Evolutionary conservation across 495 filamentous ascomycete species (phyloP), one percentile per base, ranked within the genome.

Genomic region (Penicillium verhagenii): DNA sequence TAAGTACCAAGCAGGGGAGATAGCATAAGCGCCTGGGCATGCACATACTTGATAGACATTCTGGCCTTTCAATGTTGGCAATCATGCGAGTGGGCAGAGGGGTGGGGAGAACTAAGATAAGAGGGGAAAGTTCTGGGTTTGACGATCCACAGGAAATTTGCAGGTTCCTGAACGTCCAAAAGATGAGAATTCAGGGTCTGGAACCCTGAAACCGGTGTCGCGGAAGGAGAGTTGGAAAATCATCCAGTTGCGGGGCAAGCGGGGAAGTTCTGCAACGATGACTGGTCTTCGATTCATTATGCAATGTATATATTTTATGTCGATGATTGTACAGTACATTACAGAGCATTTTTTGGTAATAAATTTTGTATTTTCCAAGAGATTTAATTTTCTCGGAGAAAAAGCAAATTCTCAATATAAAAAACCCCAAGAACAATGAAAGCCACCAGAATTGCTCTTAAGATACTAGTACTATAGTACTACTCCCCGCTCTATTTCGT

Each of bases 21-120:
- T n/a, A n/a, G 33, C 13, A 35, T 35, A 42, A 42, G 23, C n/a
- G n/a, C n/a, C n/a, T n/a, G n/a, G n/a, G n/a, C 21, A 45, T 45
- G 60, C 63, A 80, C 81, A 71, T 80, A 86, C 83, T 86, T 86
- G 78, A 86, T 79, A 75, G 83, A 86, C 83, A 86, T 86, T 68
- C 73, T 77, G 63, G 25, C 29, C 21, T 31, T 31, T n/a, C n/a
- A n/a, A n/a, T n/a, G n/a, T n/a, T 38, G 47, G 43, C 24, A 23
- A 45, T 50, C 54, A 54, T 60, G 29, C 37, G 24, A 11, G 13
- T 16, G 24, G 9, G 26, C 18, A 24, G 28, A 31, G 21, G 29
- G 7, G n/a, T 6, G 9, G 44, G 14, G 29, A 54, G n/a, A 47
- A 19, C 3, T 16, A 31, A 53, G 21, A 16, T 42, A 53, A 11